These are phyloP conservation scores for Dothistroma pini DNA, from an alignment of 2,329 filamentous ascomycete species.

Conservation along the genomic window DNA sequence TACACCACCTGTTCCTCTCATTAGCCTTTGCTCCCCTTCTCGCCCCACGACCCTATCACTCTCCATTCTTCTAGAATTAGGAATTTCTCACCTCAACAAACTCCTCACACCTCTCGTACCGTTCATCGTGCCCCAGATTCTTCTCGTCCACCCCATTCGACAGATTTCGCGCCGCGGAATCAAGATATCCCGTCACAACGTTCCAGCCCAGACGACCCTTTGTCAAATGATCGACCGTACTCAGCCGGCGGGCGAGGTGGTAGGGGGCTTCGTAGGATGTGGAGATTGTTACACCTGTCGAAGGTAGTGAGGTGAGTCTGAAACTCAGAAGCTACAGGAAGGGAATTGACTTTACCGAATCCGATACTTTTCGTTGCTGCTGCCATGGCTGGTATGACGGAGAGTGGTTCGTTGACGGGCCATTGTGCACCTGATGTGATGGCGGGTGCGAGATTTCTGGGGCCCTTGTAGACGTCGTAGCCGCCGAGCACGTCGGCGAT, in stretches of 20 bases:
- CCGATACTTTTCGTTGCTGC: conserved; percentile 64
- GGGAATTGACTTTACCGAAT: conserved; percentile 42
- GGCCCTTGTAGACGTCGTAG: conserved; percentile 67
- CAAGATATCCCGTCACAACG: conserved; percentile 66
- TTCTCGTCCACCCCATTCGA: conserved; percentile 51
- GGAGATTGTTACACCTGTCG: conserved; percentile 58
- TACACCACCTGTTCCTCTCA: conserved; percentile 39
- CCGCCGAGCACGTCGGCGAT: conserved; percentile 64
- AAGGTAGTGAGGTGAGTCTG: too few species aligned
- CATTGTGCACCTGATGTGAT: conserved; percentile 63
- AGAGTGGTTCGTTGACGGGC: conserved; percentile 67
- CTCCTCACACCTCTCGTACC: conserved; percentile 62
- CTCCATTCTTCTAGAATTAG: background rate
- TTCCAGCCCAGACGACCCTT: conserved; percentile 37
- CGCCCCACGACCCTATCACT: too few species aligned
- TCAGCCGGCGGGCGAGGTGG: conserved; percentile 61
- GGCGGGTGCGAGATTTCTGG: conserved; percentile 56
- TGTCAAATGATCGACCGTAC: conserved; percentile 64
- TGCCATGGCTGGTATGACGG: conserved; percentile 63
- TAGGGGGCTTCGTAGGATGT: conserved; percentile 69
- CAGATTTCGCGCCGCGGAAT: conserved; percentile 63
- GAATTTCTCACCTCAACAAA: conserved; percentile 54
- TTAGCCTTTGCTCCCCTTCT: background rate
- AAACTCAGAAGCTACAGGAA: too few species aligned
- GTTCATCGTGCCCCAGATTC: conserved; percentile 57